Evolutionary conservation across 169 alveolate species (phyloP).

Genomic region (Plasmodium gallinaceum): DNA sequence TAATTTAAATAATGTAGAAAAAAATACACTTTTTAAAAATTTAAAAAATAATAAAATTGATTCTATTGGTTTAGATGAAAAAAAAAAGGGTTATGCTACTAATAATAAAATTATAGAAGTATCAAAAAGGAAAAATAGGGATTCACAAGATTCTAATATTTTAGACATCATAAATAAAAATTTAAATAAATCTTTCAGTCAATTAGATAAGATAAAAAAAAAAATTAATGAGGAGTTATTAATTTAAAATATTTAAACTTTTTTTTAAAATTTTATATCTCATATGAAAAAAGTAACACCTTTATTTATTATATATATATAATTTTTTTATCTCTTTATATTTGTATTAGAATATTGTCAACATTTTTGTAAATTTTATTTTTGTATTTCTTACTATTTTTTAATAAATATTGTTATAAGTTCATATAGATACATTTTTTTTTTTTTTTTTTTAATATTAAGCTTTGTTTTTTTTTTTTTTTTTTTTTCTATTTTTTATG

Average conservation of each 20-base stretch:
- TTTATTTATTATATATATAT: not conserved
- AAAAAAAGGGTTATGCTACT: not conserved
- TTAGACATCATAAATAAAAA: slow-evolving; percentile 50
- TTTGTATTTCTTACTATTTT: too few relatives aligned
- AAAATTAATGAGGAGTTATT: slow-evolving; percentile 32
- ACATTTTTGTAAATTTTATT: too few relatives aligned
- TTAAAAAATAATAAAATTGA: not conserved
- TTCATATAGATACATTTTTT: too few relatives aligned
- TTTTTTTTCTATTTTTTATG: too few relatives aligned
- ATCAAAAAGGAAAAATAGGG: not conserved
- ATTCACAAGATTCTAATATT: slow-evolving; percentile 32
- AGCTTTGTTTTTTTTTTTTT: too few relatives aligned
- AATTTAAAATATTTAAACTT: not conserved
- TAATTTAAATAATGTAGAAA: slow-evolving; percentile 2
- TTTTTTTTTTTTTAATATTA: too few relatives aligned
- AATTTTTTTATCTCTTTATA: too few relatives aligned
- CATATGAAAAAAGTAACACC: not conserved
- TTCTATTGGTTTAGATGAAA: not conserved
- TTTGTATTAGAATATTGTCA: not conserved
- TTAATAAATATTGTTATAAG: too few relatives aligned
- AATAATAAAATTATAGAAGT: not conserved
- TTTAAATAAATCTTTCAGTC: slow-evolving; percentile 33
- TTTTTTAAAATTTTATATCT: not conserved
- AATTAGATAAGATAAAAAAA: slow-evolving; percentile 33
- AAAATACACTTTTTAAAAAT: slow-evolving; percentile 19